Conservation (phyloP, 495 filamentous ascomycete species). For the Tuber magnatum region DNA sequence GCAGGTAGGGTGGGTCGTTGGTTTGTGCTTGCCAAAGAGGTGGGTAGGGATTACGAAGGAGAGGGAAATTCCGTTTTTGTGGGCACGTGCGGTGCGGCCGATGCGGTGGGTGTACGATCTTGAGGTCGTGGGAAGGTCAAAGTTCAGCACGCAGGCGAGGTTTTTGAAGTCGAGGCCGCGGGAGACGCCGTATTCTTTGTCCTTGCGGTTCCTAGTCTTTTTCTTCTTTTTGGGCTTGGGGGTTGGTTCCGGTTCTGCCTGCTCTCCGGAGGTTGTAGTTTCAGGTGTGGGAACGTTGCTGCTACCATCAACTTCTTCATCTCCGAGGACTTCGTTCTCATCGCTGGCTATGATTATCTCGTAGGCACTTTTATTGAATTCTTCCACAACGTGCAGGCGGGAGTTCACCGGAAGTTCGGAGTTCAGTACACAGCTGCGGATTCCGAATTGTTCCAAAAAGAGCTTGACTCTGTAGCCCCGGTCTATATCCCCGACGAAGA, state of each 20-base stretch:
- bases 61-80: conserved; percentile 85
- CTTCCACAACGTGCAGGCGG: conserved; percentile 85
- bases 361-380: conserved; percentile 94
- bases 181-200: conserved; percentile 86
- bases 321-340: conserved; percentile 76
- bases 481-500: conserved; percentile 91
- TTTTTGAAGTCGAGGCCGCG: conserved; percentile 95
- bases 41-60: conserved; percentile 81
- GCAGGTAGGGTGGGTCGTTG: conserved; percentile 62
- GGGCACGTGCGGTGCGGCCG: conserved; percentile 84
- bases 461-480: conserved; percentile 90
- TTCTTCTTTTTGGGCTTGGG: conserved; percentile 50
- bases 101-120: conserved; percentile 94
- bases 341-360: conserved; percentile 96
- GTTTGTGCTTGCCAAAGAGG: conserved; percentile 76
- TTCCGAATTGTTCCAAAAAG: conserved; percentile 93
- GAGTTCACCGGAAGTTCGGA: conserved; percentile 90
- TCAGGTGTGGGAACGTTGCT: conserved; percentile 34
- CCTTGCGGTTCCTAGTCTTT: conserved; percentile 53
- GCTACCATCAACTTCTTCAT: conserved; percentile 46
- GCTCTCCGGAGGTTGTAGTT: conserved; percentile 42
- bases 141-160: conserved; percentile 91
- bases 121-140: conserved; percentile 81
- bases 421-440: conserved; percentile 89
- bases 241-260: conserved; percentile 31